Conservation (phyloP, 331 rosid genomes). For the Prunus yedoensis region DNA sequence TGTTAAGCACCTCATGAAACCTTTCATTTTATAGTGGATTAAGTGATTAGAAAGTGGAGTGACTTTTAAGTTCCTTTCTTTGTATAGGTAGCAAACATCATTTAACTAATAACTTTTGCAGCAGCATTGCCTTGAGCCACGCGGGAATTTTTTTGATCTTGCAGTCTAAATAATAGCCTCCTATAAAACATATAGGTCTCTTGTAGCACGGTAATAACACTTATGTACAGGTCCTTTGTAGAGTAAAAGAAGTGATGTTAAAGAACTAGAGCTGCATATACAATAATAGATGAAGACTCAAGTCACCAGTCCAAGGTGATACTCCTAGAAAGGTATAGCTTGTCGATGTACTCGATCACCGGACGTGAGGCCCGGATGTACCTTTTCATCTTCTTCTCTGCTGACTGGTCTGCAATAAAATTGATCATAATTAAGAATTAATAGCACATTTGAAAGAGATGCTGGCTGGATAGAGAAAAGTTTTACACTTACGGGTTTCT, state of each 20-base stretch:
- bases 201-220: neutral
- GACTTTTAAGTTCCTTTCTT: neutral
- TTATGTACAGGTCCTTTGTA: neutral
- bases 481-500: conserved; percentile 60
- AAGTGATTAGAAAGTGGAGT: too few relatives aligned
- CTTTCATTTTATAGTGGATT: too few relatives aligned
- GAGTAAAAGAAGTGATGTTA: neutral
- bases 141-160: neutral
- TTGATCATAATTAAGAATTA: neutral
- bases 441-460: neutral
- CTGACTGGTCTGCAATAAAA: conserved; percentile 64
- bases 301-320: conserved; percentile 85
- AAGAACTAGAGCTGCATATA: neutral
- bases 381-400: conserved; percentile 84
- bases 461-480: neutral
- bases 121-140: too few relatives aligned
- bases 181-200: neutral
- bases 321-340: conserved; percentile 62
- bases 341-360: conserved; percentile 74
- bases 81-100: neutral
- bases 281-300: neutral
- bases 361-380: conserved; percentile 65
- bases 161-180: neutral
- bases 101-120: neutral
- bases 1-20: too few relatives aligned